phyloP scores from a whole-genome alignment of 768 basidiomycete species.

The Cyathus striatus region DNA sequence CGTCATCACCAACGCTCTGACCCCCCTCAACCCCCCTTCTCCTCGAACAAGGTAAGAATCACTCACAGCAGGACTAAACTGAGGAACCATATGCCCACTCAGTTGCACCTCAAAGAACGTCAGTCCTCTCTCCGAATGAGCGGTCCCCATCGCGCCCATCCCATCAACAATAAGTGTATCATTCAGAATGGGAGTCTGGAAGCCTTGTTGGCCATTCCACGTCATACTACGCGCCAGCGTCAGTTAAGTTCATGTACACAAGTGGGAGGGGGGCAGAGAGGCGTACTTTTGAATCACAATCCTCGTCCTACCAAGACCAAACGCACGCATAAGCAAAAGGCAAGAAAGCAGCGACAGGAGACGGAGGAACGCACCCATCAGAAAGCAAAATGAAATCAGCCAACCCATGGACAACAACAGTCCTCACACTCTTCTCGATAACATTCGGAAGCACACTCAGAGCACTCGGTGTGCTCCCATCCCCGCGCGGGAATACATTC shows the following conservation, averaged over 20 bases:
- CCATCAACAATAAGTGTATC: constrained; percentile 72
- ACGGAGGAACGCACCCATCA: constrained; percentile 48
- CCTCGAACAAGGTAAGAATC: background rate
- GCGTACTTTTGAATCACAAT: constrained; percentile 63
- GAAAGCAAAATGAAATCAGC: constrained; percentile 72
- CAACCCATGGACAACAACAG: constrained; percentile 67
- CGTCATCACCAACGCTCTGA: no score
- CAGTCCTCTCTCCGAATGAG: constrained; percentile 63
- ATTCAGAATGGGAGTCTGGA: constrained; percentile 60
- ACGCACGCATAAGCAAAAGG: background rate
- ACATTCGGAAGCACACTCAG: constrained; percentile 67
- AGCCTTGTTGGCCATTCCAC: constrained; percentile 64
- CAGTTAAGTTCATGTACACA: background rate
- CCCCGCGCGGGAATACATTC: constrained; percentile 58
- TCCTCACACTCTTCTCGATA: constrained; percentile 68
- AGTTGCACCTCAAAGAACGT: constrained; percentile 64
- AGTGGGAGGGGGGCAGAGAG: no score
- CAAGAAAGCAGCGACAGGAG: background rate
- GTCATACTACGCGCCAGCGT: constrained; percentile 30
- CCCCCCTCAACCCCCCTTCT: background rate
- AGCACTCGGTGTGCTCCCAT: constrained; percentile 55
- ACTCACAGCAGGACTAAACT: constrained; percentile 57
- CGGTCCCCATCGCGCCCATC: constrained; percentile 59
- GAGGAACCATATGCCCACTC: constrained; percentile 74
- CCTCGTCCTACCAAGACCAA: constrained; percentile 33